phyloP scores from a whole-genome alignment of 163 green algal species.

The Scenedesmus sp. region DNA sequence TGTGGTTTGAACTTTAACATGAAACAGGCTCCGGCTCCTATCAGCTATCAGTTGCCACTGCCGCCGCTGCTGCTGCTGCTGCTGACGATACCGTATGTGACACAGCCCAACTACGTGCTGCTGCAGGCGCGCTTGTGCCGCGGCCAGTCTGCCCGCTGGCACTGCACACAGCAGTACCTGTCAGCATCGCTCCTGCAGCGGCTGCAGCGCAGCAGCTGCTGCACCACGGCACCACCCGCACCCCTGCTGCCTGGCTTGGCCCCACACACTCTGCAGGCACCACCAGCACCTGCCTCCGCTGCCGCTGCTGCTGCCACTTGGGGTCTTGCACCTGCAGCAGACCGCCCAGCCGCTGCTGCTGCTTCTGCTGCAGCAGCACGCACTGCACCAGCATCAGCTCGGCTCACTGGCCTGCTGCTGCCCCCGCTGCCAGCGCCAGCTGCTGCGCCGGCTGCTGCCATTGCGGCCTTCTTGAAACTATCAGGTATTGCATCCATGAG shows the following conservation, averaged over 20 bases:
- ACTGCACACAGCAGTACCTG: neutral
- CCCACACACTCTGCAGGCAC: neutral
- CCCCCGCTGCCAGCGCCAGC: neutral
- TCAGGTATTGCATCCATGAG: slow-evolving; percentile 11
- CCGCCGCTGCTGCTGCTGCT: too few relatives aligned
- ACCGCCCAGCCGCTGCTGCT: neutral
- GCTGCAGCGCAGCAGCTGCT: neutral
- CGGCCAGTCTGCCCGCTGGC: slow-evolving; percentile 14
- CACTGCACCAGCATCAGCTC: neutral
- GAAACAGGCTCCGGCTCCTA: too few relatives aligned
- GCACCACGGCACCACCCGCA: neutral
- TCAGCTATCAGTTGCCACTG: too few relatives aligned
- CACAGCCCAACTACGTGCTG: neutral
- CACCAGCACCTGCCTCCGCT: neutral
- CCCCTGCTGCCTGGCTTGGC: neutral
- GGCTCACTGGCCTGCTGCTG: neutral
- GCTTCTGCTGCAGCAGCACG: neutral
- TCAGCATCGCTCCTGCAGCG: neutral
- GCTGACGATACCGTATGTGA: too few relatives aligned
- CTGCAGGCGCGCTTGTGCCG: slow-evolving; percentile 12
- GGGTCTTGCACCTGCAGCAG: neutral
- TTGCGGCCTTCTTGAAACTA: neutral
- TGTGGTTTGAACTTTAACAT: too few relatives aligned
- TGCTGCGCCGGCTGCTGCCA: neutral
- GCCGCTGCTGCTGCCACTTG: neutral